phyloP scores from a whole-genome alignment of 495 filamentous ascomycete genomes.

The Penicillium paxilli region DNA sequence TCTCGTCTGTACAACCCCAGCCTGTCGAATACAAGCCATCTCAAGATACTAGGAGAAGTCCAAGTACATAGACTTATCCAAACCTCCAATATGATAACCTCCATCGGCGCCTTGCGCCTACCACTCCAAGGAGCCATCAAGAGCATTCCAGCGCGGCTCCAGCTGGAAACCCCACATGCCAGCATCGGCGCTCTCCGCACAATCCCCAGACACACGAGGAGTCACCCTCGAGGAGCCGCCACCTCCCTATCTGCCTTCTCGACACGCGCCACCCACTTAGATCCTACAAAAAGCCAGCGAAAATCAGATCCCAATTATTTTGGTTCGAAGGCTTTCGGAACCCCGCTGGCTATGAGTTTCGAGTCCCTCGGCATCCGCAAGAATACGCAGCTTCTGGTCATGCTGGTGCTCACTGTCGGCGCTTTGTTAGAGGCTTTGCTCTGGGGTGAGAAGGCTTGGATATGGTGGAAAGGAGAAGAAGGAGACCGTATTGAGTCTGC shows the following conservation, averaged over 20 bases:
- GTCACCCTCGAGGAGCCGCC: neutral
- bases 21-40: neutral
- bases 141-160: neutral
- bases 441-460: slow-evolving; percentile 7
- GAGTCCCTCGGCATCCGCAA: slow-evolving; percentile 6
- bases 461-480: slow-evolving; percentile 8
- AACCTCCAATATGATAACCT: neutral
- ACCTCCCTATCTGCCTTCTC: slow-evolving; percentile 1
- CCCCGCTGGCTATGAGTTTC: slow-evolving; percentile 8
- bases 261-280: neutral
- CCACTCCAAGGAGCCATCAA: neutral
- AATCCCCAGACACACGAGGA: neutral
- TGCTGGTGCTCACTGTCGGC: neutral
- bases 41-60: too few species aligned
- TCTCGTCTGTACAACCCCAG: neutral
- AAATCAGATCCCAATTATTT: neutral
- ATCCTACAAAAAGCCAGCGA: neutral
- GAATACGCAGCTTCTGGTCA: slow-evolving; percentile 1
- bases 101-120: neutral
- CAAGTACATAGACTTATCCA: neutral
- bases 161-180: neutral
- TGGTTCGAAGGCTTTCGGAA: neutral
- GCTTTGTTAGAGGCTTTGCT: slow-evolving; percentile 3
- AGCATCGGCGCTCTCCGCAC: neutral
- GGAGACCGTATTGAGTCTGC: slow-evolving; percentile 2